Conservation (phyloP, 768 basidiomycete species). For the Daedaleopsis sinensis region DNA sequence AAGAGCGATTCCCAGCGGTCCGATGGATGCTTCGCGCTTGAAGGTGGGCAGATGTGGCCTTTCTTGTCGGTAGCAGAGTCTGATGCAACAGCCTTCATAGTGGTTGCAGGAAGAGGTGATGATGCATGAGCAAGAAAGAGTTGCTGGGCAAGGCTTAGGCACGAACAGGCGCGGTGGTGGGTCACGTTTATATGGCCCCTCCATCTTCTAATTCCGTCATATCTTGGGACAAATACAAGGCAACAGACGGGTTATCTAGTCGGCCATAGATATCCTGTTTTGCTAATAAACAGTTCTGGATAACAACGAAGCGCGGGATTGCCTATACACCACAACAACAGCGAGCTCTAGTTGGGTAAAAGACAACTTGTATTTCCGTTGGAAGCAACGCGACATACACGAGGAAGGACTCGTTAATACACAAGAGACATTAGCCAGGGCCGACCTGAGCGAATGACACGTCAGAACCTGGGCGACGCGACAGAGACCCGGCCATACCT, state of each 20-base stretch:
- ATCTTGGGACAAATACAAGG: constrained; percentile 34
- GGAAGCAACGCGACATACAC: constrained; percentile 3
- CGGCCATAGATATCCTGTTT: neutral
- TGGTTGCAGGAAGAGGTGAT: constrained; percentile 27
- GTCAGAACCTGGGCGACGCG: constrained; percentile 28
- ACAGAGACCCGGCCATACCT: constrained; percentile 49
- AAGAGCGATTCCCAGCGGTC: constrained; percentile 89
- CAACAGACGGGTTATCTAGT: constrained; percentile 20
- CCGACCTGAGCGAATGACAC: constrained; percentile 59
- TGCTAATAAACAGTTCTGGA: neutral
- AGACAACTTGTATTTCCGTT: neutral
- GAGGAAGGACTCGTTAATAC: neutral
- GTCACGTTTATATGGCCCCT: constrained; percentile 35
- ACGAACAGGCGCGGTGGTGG: constrained; percentile 22
- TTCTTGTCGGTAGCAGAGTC: constrained; percentile 45
- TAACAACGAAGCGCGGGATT: neutral
- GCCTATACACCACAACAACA: neutral
- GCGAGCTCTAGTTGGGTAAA: neutral
- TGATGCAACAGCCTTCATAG: constrained; percentile 37
- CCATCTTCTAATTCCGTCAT: constrained; percentile 34
- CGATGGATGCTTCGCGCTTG: constrained; percentile 70
- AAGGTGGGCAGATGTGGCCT: constrained; percentile 55
- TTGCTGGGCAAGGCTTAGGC: constrained; percentile 25
- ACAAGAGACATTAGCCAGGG: constrained; percentile 64
- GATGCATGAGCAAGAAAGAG: constrained; percentile 31